phyloP scores from a whole-genome alignment of 2,329 filamentous ascomycete genomes.

The Didymella glomerata region DNA sequence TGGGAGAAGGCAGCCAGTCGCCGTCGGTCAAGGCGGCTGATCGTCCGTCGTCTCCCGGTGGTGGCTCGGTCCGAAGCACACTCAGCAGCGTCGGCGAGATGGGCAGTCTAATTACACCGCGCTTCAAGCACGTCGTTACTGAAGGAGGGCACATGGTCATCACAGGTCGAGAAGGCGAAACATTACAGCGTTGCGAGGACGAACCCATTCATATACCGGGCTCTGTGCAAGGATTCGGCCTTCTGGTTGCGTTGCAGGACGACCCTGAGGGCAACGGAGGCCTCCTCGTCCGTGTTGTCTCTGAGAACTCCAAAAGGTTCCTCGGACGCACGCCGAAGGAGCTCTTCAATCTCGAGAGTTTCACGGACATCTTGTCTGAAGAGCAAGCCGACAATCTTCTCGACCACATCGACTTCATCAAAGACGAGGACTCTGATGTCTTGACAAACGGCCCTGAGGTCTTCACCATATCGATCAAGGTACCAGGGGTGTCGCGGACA shows the following conservation, averaged over 20 bases:
- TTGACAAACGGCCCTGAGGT: constrained; percentile 82
- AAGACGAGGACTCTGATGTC: constrained; percentile 81
- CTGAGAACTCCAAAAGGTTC: constrained; percentile 79
- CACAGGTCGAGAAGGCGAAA: constrained; percentile 76
- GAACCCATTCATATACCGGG: constrained; percentile 90
- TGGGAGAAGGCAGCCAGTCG: constrained; percentile 32
- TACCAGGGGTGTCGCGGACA: constrained; percentile 59
- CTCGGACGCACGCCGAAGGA: constrained; percentile 80
- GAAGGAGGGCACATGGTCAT: constrained; percentile 83
- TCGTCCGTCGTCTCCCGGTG: constrained; percentile 35
- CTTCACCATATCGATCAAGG: constrained; percentile 78
- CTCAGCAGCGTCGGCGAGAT: constrained; percentile 54
- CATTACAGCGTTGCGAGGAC: constrained; percentile 83
- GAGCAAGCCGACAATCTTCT: constrained; percentile 85
- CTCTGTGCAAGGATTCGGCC: constrained; percentile 80
- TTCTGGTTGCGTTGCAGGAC: constrained; percentile 77
- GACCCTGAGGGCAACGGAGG: constrained; percentile 67
- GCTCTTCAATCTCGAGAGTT: constrained; percentile 76
- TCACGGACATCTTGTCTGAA: constrained; percentile 83
- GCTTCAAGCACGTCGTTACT: constrained; percentile 80
- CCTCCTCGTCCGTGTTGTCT: constrained; percentile 75
- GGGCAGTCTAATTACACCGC: constrained; percentile 68
- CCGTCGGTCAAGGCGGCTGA: constrained; percentile 33
- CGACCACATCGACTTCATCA: constrained; percentile 87
- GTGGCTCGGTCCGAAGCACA: constrained; percentile 46